Evolutionary conservation across 2,329 filamentous ascomycete species (phyloP).

Genomic region (Sporothrix pallida): DNA sequence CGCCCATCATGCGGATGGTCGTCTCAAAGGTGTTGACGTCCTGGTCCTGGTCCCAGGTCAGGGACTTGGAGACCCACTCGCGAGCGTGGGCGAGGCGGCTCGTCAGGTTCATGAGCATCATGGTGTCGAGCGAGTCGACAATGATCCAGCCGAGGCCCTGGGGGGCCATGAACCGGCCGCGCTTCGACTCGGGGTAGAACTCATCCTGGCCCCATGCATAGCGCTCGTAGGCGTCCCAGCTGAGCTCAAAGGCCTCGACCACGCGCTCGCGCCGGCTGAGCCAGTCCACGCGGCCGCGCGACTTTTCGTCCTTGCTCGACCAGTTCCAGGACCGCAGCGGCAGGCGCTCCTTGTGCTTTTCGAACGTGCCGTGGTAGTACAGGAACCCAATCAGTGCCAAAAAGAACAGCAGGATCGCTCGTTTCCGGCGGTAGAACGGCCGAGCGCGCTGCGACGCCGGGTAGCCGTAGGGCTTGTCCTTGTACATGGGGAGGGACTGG

Average conservation of each 20-base stretch:
- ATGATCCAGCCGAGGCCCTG: slow-evolving; percentile 98
- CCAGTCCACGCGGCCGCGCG: slow-evolving; percentile 68
- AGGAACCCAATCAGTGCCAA: slow-evolving; percentile 64
- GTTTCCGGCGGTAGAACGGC: slow-evolving; percentile 68
- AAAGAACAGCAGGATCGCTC: slow-evolving; percentile 58
- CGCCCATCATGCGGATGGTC: slow-evolving; percentile 95
- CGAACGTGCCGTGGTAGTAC: slow-evolving; percentile 72
- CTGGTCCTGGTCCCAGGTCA: slow-evolving; percentile 89
- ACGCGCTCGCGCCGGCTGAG: slow-evolving; percentile 76
- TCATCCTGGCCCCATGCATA: slow-evolving; percentile 95
- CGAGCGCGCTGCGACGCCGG: slow-evolving; percentile 63
- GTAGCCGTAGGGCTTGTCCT: slow-evolving; percentile 92
- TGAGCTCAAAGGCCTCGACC: slow-evolving; percentile 85
- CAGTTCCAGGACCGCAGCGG: slow-evolving; percentile 60
- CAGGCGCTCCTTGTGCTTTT: slow-evolving; percentile 45
- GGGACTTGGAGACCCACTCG: slow-evolving; percentile 81
- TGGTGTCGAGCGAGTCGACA: slow-evolving; percentile 90
- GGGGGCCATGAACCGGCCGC: slow-evolving; percentile 80
- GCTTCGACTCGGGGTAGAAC: slow-evolving; percentile 82
- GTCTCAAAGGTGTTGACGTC: slow-evolving; percentile 98
- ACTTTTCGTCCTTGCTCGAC: slow-evolving; percentile 57
- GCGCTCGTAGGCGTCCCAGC: slow-evolving; percentile 90
- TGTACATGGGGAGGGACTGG: slow-evolving; percentile 86
- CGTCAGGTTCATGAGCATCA: slow-evolving; percentile 98
- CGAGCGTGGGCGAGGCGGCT: slow-evolving; percentile 81